A percentile compares a stretch with the other conserved stretches of the same genome.
phyloP scores from a whole-genome alignment of 495 filamentous ascomycete genomes.

The Xylaria sp. region DNA sequence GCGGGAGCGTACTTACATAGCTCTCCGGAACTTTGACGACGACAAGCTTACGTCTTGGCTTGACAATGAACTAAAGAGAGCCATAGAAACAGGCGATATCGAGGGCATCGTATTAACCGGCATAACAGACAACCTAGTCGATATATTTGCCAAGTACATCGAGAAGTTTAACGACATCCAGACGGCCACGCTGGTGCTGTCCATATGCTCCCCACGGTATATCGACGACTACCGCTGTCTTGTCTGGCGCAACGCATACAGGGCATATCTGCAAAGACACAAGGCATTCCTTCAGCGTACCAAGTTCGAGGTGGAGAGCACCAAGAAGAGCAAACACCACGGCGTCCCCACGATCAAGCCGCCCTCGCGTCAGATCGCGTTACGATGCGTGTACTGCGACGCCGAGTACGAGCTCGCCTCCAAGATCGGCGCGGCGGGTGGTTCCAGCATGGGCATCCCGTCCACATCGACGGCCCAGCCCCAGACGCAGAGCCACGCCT shows the following conservation, averaged over 20 bases:
- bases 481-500: constrained; percentile 23
- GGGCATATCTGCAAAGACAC: constrained; percentile 75
- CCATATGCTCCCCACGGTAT: constrained; percentile 80
- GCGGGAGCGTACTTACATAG: constrained; percentile 83
- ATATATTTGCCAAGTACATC: constrained; percentile 88
- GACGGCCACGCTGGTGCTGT: constrained; percentile 84
- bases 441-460: constrained; percentile 29
- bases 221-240: constrained; percentile 78
- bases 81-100: constrained; percentile 78
- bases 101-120: constrained; percentile 91
- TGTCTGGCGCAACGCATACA: constrained; percentile 83
- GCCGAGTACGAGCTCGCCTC: constrained; percentile 50
- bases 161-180: constrained; percentile 87
- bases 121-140: constrained; percentile 76
- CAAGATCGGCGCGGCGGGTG: constrained; percentile 34
- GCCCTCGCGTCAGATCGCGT: constrained; percentile 75
- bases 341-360: constrained; percentile 69
- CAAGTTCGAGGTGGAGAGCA: constrained; percentile 69
- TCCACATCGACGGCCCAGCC: constrained; percentile 28
- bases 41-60: constrained; percentile 78
- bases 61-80: constrained; percentile 63
- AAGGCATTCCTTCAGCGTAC: constrained; percentile 59
- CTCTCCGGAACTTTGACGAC: constrained; percentile 83
- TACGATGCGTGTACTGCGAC: constrained; percentile 87
- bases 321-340: constrained; percentile 64